These are phyloP conservation scores for Tubosaeta sp. DNA, from an alignment of 768 basidiomycete genomes.

Conservation along the genomic window DNA sequence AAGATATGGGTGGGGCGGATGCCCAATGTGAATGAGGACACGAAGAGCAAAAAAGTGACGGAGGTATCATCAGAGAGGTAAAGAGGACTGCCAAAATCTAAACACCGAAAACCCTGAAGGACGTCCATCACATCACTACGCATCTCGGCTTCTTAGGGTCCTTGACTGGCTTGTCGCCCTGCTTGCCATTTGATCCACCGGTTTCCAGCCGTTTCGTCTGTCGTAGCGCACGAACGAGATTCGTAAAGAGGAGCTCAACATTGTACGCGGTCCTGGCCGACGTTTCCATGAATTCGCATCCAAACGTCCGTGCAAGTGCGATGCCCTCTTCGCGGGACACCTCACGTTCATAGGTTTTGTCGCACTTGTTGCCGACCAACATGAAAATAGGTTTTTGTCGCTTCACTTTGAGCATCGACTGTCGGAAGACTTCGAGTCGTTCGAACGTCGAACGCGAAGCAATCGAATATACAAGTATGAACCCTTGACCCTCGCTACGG, in stretches of 20 bases:
- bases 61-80: slow-evolving; percentile 84
- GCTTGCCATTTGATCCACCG: slow-evolving; percentile 41
- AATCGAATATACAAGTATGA: slow-evolving; percentile 95
- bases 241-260: slow-evolving; percentile 87
- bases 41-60: slow-evolving; percentile 29
- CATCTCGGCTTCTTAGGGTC: slow-evolving; percentile 55
- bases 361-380: slow-evolving; percentile 95
- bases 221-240: slow-evolving; percentile 79
- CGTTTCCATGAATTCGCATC: slow-evolving; percentile 94
- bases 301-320: slow-evolving; percentile 74
- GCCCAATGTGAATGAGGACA: slow-evolving; percentile 23
- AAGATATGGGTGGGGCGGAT: slow-evolving; percentile 19
- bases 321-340: slow-evolving; percentile 89
- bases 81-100: slow-evolving; percentile 59
- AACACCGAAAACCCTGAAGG: slow-evolving; percentile 55
- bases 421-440: slow-evolving; percentile 83
- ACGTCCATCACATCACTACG: slow-evolving; percentile 73
- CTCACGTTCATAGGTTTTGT: slow-evolving; percentile 87
- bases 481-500: slow-evolving; percentile 91
- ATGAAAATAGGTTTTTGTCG: slow-evolving; percentile 83
- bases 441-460: slow-evolving; percentile 91
- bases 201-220: slow-evolving; percentile 53
- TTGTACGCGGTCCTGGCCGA: slow-evolving; percentile 94
- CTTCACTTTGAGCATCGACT: slow-evolving; percentile 87
- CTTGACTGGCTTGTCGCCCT: slow-evolving; percentile 39